phyloP scores from a whole-genome alignment of 176 grass and related monocot genomes.

The Themeda triandra region DNA sequence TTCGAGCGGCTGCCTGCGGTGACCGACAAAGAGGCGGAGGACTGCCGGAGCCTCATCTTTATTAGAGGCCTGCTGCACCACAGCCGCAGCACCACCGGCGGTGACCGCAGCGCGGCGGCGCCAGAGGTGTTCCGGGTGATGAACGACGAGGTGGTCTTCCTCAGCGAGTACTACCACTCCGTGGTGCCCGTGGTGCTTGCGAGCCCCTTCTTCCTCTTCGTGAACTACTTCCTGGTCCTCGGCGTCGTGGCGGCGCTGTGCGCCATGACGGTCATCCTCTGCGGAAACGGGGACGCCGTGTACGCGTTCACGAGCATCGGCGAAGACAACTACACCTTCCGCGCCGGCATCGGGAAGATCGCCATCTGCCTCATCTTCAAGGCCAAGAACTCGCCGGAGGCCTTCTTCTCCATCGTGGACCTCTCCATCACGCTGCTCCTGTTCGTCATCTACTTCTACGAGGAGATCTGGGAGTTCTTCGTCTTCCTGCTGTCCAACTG shows the following conservation, averaged over 20 bases:
- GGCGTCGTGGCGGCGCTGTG: not conserved
- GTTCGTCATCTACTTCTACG: not conserved
- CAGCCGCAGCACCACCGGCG: not conserved
- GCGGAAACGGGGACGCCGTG: not conserved
- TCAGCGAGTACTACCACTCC: slow-evolving; percentile 21
- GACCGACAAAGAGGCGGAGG: not conserved
- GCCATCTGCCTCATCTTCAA: not conserved
- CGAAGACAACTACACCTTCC: not conserved
- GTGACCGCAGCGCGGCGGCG: not conserved
- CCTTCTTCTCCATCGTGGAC: not conserved
- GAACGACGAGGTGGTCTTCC: slow-evolving; percentile 4
- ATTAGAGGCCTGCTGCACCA: not conserved
- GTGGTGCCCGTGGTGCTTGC: not conserved
- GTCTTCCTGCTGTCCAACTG: slow-evolving; percentile 22
- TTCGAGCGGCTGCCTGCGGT: not conserved
- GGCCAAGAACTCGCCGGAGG: not conserved
- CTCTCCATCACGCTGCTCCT: not conserved
- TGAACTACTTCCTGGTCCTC: not conserved
- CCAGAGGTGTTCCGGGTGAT: slow-evolving; percentile 9
- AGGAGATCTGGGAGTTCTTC: slow-evolving; percentile 14
- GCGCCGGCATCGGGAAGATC: not conserved
- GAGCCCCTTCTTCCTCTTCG: not conserved
- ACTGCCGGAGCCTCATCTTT: slow-evolving; percentile 1
- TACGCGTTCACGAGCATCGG: not conserved
- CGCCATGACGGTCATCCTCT: not conserved